phyloP scores from a whole-genome alignment of 495 filamentous ascomycete genomes.

The Talaromyces wortmannii region DNA sequence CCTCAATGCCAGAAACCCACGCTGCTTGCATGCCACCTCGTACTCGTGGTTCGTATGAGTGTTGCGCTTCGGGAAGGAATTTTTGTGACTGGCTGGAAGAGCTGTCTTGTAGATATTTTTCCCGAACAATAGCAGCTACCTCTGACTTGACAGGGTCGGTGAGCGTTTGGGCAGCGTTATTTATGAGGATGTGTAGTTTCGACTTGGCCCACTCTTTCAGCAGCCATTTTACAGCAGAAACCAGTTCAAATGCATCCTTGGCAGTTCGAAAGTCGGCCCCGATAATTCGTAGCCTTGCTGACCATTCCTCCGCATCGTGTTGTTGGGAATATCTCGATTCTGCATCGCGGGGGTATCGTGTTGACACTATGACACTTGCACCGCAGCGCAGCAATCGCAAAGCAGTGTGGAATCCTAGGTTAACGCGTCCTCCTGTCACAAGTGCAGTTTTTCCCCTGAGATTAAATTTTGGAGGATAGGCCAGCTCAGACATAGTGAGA shows the following conservation, averaged over 20 bases:
- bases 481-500: constrained; percentile 18
- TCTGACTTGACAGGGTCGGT: constrained; percentile 37
- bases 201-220: constrained; percentile 18
- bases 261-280: constrained; percentile 40
- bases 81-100: not conserved
- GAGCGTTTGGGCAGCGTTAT: constrained; percentile 43
- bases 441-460: constrained; percentile 27
- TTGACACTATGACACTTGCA: constrained; percentile 40
- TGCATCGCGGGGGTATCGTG: constrained; percentile 37
- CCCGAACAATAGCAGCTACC: constrained; percentile 20
- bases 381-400: constrained; percentile 38
- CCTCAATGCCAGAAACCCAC: constrained; percentile 7
- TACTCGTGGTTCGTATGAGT: constrained; percentile 1
- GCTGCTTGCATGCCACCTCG: constrained; percentile 5
- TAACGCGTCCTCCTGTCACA: constrained; percentile 40
- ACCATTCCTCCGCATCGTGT: constrained; percentile 25
- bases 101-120: constrained; percentile 9
- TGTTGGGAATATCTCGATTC: constrained; percentile 27
- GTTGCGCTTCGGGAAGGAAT: not conserved
- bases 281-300: constrained; percentile 23
- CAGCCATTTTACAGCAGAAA: constrained; percentile 15
- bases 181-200: constrained; percentile 35
- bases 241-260: constrained; percentile 35
- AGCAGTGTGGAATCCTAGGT: constrained; percentile 37
- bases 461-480: constrained; percentile 24